Evolutionary conservation across 192 early-diverging fungal genomes (phyloP).

Genomic region (Coemansia sp.): DNA sequence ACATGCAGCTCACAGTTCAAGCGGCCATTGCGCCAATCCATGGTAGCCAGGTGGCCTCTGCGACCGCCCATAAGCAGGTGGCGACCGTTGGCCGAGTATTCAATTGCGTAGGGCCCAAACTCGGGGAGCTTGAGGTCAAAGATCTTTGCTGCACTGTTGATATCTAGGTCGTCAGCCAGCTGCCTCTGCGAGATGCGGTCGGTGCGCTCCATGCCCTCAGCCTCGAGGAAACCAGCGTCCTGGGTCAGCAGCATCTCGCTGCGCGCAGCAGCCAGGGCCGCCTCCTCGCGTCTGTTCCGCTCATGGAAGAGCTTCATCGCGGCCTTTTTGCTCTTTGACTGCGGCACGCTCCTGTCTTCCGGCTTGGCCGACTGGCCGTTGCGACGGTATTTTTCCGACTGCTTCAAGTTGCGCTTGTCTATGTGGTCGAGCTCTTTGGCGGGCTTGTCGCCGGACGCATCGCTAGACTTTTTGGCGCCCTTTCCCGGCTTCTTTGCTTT

Average conservation of each 20-base stretch:
- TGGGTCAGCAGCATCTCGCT: constrained; percentile 75
- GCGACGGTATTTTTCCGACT: constrained; percentile 37
- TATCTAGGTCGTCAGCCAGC: constrained; percentile 64
- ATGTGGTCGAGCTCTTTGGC: constrained; percentile 6
- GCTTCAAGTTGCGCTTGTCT: constrained; percentile 6
- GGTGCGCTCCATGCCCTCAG: constrained; percentile 87
- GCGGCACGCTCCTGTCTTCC: neutral
- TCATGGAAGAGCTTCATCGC: constrained; percentile 53
- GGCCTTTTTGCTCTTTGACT: constrained; percentile 1
- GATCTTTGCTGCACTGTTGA: constrained; percentile 70
- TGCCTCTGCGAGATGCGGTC: constrained; percentile 76
- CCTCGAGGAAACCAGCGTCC: constrained; percentile 77
- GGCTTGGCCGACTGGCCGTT: neutral
- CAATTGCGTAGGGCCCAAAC: constrained; percentile 84
- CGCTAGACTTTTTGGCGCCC: constrained; percentile 5
- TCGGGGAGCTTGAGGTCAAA: constrained; percentile 73
- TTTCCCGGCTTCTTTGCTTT: constrained; percentile 10
- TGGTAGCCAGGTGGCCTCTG: constrained; percentile 85
- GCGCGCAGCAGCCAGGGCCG: constrained; percentile 68
- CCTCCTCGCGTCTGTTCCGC: constrained; percentile 62
- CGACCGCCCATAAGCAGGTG: constrained; percentile 70
- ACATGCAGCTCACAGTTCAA: constrained; percentile 80
- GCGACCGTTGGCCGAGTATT: constrained; percentile 87
- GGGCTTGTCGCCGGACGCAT: constrained; percentile 2
- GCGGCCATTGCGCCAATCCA: constrained; percentile 85